phyloP scores from a whole-genome alignment of 1,284 basidiomycete species.

The Neonothopanus nambi region DNA sequence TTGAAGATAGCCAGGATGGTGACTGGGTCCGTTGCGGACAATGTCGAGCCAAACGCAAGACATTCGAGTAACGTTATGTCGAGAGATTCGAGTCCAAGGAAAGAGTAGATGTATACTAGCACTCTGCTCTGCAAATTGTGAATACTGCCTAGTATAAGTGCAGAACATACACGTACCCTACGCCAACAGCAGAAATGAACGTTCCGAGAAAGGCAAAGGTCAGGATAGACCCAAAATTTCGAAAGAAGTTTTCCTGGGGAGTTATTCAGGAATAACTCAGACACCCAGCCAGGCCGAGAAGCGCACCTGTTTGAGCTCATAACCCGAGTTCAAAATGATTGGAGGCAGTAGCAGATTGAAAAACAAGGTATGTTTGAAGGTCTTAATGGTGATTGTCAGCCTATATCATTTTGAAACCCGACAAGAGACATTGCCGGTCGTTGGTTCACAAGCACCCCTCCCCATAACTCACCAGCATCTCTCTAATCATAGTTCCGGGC shows the following conservation, averaged over 20 bases:
- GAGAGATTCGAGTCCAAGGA: conserved; percentile 86
- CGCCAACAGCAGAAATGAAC: conserved; percentile 94
- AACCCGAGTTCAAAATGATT: conserved; percentile 97
- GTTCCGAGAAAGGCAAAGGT: conserved; percentile 97
- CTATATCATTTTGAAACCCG: not conserved
- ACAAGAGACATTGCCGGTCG: not conserved
- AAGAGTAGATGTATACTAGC: conserved; percentile 95
- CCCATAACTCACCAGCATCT: conserved; percentile 84
- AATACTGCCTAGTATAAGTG: conserved; percentile 25
- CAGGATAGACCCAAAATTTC: conserved; percentile 96
- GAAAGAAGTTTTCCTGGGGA: conserved; percentile 91
- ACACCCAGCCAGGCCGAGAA: not conserved
- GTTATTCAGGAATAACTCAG: not conserved
- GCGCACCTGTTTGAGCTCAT: conserved; percentile 89
- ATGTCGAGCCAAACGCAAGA: conserved; percentile 93
- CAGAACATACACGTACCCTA: conserved; percentile 69
- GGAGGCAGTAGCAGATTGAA: conserved; percentile 97
- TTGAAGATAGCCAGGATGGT: conserved; percentile 99
- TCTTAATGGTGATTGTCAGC: conserved; percentile 44
- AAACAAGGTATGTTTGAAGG: conserved; percentile 96
- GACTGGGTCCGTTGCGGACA: conserved; percentile 97
- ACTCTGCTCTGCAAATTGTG: conserved; percentile 65
- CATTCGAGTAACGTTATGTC: conserved; percentile 87
- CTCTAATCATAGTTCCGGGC: conserved; percentile 91
- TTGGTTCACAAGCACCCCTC: too few species aligned